These are phyloP conservation scores for Cyanodermella asteris DNA, from an alignment of 2,329 filamentous ascomycete genomes.

Conservation along the genomic window DNA sequence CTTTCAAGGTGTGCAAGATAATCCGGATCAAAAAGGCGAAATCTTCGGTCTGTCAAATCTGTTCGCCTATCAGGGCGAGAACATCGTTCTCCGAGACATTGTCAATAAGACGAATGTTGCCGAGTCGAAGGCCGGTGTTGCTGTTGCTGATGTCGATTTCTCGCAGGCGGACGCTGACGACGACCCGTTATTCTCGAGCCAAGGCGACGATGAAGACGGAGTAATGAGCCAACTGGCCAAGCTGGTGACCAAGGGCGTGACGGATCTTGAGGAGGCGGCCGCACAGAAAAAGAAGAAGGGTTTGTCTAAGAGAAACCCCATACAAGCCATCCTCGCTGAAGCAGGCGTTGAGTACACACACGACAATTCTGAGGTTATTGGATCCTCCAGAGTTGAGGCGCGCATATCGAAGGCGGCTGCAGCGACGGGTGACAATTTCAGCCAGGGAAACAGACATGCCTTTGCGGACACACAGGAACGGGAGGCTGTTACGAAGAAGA, in stretches of 20 bases:
- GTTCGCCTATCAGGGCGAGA: constrained; percentile 59
- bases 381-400: constrained; percentile 77
- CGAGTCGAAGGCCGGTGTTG: constrained; percentile 69
- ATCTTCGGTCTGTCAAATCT: constrained; percentile 82
- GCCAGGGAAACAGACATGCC: constrained; percentile 30
- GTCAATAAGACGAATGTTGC: constrained; percentile 97
- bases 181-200: constrained; percentile 6
- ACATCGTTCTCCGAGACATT: constrained; percentile 72
- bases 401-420: constrained; percentile 58
- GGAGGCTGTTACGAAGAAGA: constrained; percentile 14
- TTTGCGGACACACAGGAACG: constrained; percentile 30
- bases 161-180: constrained; percentile 12
- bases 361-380: constrained; percentile 87
- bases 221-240: constrained; percentile 53
- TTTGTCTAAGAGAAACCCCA: constrained; percentile 50
- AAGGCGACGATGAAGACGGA: constrained; percentile 36
- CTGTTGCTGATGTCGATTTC: constrained; percentile 55
- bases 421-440: constrained; percentile 30
- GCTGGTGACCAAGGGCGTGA: constrained; percentile 28
- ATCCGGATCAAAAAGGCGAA: constrained; percentile 64
- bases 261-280: constrained; percentile 24
- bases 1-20: constrained; percentile 82
- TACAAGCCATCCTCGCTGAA: constrained; percentile 70
- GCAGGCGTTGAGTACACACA: constrained; percentile 91
- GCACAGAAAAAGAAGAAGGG: constrained; percentile 17